Conservation (phyloP, 306 rosid genomes). For the Pterocarpus santalinus region DNA sequence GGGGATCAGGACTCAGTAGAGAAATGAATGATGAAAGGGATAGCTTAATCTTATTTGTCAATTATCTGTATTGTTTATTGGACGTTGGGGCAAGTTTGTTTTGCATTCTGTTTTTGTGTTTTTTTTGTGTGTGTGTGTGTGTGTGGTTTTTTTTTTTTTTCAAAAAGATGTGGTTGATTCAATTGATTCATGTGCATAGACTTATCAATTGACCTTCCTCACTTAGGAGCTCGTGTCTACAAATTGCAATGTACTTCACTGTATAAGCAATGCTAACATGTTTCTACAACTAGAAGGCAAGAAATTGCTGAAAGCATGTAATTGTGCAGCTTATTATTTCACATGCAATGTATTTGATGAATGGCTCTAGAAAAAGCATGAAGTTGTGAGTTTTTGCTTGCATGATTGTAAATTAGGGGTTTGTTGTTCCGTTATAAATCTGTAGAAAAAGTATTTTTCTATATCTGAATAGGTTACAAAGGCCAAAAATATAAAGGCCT, state of each 20-base stretch:
- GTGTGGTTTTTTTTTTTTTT: neutral
- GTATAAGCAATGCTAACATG: constrained; percentile 12
- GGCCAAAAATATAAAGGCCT: too few relatives aligned
- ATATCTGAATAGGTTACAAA: too few relatives aligned
- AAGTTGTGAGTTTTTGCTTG: constrained; percentile 21
- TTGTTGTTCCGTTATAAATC: constrained; percentile 7
- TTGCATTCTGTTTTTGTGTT: neutral
- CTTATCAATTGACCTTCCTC: constrained; percentile 18
- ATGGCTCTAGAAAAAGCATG: constrained; percentile 8
- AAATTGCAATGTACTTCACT: neutral
- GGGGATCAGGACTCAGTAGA: neutral
- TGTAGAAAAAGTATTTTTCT: too few relatives aligned
- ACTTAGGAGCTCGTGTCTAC: constrained; percentile 10
- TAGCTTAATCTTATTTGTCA: neutral
- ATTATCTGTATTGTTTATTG: neutral
- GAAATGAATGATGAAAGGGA: neutral
- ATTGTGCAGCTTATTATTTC: constrained; percentile 6
- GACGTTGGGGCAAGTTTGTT: neutral
- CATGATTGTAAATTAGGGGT: constrained; percentile 10
- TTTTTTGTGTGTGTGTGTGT: too few relatives aligned
- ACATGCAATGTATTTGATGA: neutral
- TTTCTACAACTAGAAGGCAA: neutral
- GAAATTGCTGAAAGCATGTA: neutral
- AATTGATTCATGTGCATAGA: neutral
- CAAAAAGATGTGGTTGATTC: constrained; percentile 18